Evolutionary conservation across 2,329 filamentous ascomycete genomes (phyloP), one percentile per base, ranked within the genome.

Genomic region (Fusarium liriodendri): DNA sequence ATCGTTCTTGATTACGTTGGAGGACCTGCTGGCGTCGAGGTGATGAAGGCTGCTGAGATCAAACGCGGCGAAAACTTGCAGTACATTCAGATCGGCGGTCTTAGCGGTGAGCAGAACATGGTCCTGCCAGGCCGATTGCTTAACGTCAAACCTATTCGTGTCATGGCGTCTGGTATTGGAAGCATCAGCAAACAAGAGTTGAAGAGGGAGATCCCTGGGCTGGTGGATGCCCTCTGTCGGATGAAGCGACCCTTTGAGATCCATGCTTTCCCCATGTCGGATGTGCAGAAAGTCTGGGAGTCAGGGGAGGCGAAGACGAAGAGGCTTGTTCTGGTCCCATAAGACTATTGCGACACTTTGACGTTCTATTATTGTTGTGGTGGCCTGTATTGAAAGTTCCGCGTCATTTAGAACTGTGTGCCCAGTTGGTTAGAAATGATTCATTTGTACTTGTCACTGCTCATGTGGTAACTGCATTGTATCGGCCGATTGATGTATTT

Each of bases 1-100:
- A 65, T 70, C n/a, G 33, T 72, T 3, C 54, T 72, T 7, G 69
- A 72, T 22, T 70, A 69, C 35, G 66, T 70, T 4, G 67, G 62
- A n/a, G 66, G 69, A 11, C 20, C 62, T n/a, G 22, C n/a, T 8
- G 59, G 66, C 2, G n/a, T 66, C 6, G 62, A 69, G 6, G 20
- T 70, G 42, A 58, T 72, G 29, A 50, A 50, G 9, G 54, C 60
- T 11, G 66, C 59, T 3, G 67, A 67, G 18, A 58, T 69, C 20
- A 47, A 35, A 18, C 35, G n/a, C 1, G 60, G 57, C 7, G 50
- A 64, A 22, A 69, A 70, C 22, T 7, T 72, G 22, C 67, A 72
- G n/a, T 65, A 70, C 14, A 52, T 72, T 13, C 57, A 67, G 10
- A 33, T 72, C 7, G 67, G 70, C 3, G 67, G 54, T 8, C 58